phyloP scores from a whole-genome alignment of 2,329 filamentous ascomycete genomes.

The Pestalotiopsis sp. region DNA sequence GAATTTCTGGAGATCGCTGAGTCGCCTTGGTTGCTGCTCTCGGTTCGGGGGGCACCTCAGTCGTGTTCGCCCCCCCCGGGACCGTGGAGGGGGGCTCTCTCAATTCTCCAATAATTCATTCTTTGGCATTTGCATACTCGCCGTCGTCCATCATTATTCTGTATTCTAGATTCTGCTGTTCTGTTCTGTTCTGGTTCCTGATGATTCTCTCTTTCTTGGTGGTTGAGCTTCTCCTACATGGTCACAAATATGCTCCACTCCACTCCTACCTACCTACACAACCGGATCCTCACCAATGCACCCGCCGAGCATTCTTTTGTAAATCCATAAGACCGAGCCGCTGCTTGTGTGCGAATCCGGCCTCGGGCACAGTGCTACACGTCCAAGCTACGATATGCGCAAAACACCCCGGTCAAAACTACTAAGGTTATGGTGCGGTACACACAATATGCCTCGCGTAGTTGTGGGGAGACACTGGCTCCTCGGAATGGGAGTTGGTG shows the following conservation, averaged over 20 bases:
- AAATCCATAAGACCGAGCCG: conserved; percentile 3
- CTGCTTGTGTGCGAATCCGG: neutral
- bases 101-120: neutral
- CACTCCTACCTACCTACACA: neutral
- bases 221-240: neutral
- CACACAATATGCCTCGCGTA: neutral
- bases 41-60: neutral
- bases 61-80: neutral
- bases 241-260: neutral
- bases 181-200: neutral
- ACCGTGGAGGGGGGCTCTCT: neutral
- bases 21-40: conserved; percentile 2
- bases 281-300: neutral
- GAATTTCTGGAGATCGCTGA: conserved; percentile 1
- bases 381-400: neutral
- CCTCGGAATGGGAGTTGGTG: neutral
- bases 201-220: neutral
- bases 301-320: neutral
- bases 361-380: neutral
- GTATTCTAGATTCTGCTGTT: neutral
- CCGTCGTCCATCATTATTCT: neutral
- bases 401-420: neutral
- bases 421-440: neutral
- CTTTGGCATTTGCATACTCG: neutral
- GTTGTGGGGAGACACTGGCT: neutral